phyloP scores from a whole-genome alignment of 495 filamentous ascomycete species.

The Articulospora tetracladia region DNA sequence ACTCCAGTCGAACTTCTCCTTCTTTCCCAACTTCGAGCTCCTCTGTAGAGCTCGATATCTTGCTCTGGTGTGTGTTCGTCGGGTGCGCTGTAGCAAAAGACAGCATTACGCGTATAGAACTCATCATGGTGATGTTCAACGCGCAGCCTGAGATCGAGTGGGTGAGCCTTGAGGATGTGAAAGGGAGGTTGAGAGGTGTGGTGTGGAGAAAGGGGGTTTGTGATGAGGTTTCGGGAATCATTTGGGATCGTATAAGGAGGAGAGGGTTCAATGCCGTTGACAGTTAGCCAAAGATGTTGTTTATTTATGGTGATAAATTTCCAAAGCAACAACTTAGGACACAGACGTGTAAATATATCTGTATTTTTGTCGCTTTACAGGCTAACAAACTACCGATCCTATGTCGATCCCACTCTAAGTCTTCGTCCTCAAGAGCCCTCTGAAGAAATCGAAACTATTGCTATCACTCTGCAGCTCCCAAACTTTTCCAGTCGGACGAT shows the following conservation, averaged over 20 bases:
- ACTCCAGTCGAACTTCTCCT: too few relatives aligned
- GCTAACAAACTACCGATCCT: too few relatives aligned
- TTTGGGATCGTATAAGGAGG: neutral
- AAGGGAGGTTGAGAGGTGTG: neutral
- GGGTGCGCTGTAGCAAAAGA: neutral
- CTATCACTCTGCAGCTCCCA: slow-evolving; percentile 91
- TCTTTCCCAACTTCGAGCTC: too few relatives aligned
- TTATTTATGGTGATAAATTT: too few relatives aligned
- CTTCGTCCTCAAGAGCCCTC: slow-evolving; percentile 81
- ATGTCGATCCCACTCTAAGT: too few relatives aligned
- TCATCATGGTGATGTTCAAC: neutral
- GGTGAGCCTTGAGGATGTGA: neutral
- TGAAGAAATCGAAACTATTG: slow-evolving; percentile 98
- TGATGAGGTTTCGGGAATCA: neutral
- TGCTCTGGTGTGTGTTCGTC: slow-evolving; percentile 6
- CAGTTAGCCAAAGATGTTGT: too few relatives aligned
- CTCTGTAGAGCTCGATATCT: too few relatives aligned
- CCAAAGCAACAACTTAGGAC: too few relatives aligned
- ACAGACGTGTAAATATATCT: too few relatives aligned
- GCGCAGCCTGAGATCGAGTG: neutral
- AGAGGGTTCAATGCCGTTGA: too few relatives aligned
- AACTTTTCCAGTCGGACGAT: slow-evolving; percentile 67
- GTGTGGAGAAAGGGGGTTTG: slow-evolving; percentile 3
- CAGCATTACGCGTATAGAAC: neutral
- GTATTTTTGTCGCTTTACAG: too few relatives aligned